Conservation (phyloP, 768 basidiomycete genomes). For the Lentinula sp. region DNA sequence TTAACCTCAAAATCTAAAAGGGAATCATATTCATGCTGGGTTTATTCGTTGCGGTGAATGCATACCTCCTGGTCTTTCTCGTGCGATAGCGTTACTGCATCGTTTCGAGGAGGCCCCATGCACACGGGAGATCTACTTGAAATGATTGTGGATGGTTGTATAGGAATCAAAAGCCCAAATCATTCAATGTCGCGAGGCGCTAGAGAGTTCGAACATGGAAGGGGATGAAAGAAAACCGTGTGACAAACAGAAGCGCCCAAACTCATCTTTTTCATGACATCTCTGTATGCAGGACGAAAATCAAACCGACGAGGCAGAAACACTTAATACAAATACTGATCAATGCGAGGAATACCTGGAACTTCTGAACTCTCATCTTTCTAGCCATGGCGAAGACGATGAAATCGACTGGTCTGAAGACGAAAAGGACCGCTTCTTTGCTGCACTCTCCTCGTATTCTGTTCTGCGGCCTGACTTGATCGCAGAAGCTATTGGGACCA, state of each 20-base stretch:
- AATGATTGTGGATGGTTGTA: not conserved
- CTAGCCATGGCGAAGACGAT: not conserved
- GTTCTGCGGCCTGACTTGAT: constrained; percentile 75
- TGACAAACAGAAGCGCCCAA: not conserved
- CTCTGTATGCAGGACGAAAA: not conserved
- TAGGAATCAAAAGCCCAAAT: not conserved
- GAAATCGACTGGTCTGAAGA: constrained; percentile 50
- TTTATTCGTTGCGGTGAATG: not conserved
- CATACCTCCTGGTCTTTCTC: constrained; percentile 1
- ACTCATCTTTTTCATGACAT: no score
- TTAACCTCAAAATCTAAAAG: constrained; percentile 20
- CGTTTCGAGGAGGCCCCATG: not conserved
- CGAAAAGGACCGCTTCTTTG: constrained; percentile 74
- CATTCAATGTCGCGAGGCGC: not conserved
- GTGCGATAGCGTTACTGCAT: not conserved
- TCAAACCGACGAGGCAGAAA: not conserved
- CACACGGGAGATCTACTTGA: not conserved
- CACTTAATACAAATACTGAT: not conserved
- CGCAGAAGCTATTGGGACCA: constrained; percentile 58
- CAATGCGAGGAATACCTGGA: not conserved
- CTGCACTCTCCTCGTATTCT: constrained; percentile 58
- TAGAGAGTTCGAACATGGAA: not conserved
- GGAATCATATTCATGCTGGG: not conserved
- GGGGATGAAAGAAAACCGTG: not conserved
- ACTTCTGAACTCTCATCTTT: not conserved